Evolutionary conservation across 2,329 filamentous ascomycete genomes (phyloP).

Genomic region (Aspergillus persii): DNA sequence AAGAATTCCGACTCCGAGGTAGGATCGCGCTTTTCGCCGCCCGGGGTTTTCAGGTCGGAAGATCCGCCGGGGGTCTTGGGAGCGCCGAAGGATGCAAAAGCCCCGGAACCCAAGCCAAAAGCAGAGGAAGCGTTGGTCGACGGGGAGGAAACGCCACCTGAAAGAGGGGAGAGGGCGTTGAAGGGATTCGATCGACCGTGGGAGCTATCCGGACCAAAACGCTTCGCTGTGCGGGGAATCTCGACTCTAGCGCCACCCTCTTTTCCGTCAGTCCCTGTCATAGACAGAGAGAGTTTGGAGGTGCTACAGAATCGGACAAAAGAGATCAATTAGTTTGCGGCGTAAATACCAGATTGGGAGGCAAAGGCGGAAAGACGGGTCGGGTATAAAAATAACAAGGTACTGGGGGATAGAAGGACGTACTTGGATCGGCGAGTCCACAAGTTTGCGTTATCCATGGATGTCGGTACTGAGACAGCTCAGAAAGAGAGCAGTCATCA

Average conservation of each 20-base stretch:
- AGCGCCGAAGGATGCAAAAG: constrained; percentile 95
- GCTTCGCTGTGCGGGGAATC: constrained; percentile 67
- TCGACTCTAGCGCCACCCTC: constrained; percentile 54
- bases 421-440: constrained; percentile 52
- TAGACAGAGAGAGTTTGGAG: constrained; percentile 89
- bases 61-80: constrained; percentile 80
- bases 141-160: constrained; percentile 69
- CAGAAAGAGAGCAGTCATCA: constrained; percentile 39
- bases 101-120: constrained; percentile 90
- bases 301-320: constrained; percentile 51
- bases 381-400: constrained; percentile 1
- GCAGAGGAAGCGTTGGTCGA: constrained; percentile 77
- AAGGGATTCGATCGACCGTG: constrained; percentile 76
- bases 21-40: constrained; percentile 61
- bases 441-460: constrained; percentile 52
- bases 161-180: constrained; percentile 69
- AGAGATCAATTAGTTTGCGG: neutral
- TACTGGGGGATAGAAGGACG: constrained; percentile 18
- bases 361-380: constrained; percentile 7
- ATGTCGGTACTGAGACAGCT: constrained; percentile 35
- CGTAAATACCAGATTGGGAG: neutral
- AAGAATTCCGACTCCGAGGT: constrained; percentile 39
- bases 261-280: constrained; percentile 58
- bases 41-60: constrained; percentile 68
- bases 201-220: constrained; percentile 71